A percentile compares a stretch with the other conserved stretches of the same genome.
These are phyloP conservation scores for Nemania diffusa DNA, from an alignment of 2,329 filamentous ascomycete species.

Conservation along the genomic window DNA sequence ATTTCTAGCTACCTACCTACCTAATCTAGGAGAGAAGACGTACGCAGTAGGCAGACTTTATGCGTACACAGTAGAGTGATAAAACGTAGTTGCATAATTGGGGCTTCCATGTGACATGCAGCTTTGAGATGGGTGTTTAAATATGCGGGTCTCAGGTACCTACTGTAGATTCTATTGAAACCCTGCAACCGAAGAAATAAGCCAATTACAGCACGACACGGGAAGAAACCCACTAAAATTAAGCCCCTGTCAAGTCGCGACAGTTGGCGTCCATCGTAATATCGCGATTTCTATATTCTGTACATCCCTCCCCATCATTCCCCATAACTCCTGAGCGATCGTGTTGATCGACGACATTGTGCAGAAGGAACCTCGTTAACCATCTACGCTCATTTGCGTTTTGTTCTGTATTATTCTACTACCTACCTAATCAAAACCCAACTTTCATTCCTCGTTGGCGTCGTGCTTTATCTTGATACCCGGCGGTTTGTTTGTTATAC, in stretches of 20 bases:
- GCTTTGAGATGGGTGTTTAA: no score
- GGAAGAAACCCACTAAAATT: constrained; percentile 33
- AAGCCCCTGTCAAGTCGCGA: constrained; percentile 41
- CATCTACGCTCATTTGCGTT: constrained; percentile 41
- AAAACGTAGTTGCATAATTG: no score
- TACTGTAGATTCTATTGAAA: neutral
- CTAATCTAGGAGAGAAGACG: neutral
- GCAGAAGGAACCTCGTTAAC: constrained; percentile 6
- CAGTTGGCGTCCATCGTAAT: constrained; percentile 33
- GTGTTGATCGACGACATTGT: constrained; percentile 20
- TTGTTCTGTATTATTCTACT: constrained; percentile 29
- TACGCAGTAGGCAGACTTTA: neutral
- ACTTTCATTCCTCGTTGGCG: constrained; percentile 24
- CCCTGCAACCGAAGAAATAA: neutral
- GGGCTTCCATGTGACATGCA: no score
- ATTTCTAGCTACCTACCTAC: no score
- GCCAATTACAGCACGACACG: constrained; percentile 32
- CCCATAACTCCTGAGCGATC: constrained; percentile 15
- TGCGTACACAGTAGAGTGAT: no score
- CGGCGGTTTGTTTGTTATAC: constrained; percentile 28
- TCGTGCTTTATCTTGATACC: constrained; percentile 36
- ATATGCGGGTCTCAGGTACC: constrained; percentile 19
- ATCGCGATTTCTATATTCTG: constrained; percentile 12
- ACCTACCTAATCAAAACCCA: constrained; percentile 34
- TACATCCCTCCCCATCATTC: constrained; percentile 19